Evolutionary conservation across 805 yeast species (phyloP), one percentile per base, ranked within the genome.

Genomic region (Jamesozyma lodderae): DNA sequence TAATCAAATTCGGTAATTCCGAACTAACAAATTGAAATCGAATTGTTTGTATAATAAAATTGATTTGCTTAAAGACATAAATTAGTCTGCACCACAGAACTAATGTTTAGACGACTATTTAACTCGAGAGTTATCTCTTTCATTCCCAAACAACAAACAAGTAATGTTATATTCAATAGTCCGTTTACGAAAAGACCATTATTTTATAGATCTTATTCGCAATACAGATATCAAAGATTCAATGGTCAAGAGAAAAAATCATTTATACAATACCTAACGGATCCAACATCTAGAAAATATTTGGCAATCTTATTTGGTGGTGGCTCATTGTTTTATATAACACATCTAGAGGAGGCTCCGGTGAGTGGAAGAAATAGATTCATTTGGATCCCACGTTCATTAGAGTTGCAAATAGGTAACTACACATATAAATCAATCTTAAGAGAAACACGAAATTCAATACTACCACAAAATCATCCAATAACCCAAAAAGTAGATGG

Each of bases 301-400:
- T 43, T 61, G 1, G 66, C 59, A 4, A 51, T 59, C 2, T 53
- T 59, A 2, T 49, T 60, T 5, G 70, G 63, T 15, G 58, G 59
- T 0, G 47, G 65, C 8, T 57, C 60, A 0, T 31, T 68, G 1
- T 56, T 65, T 35, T 72, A 68, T 55, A 63, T 68, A 21, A 67
- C 79, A 22, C 69, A 79, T 46, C 64, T 84, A 22, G 82, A 87
- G 45, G 73, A 73, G 46, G 95, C 95, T 0, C 96, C 96, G 1
- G 79, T 80, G 19, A 78, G 94, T 1, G 75, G 77, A 23, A 66
- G 97, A 35, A 63, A 52, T 22, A 66, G 96, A 45, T 73, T 86
- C 50, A 73, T 87, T 54, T 73, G 86, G 72, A 66, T 82, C 2
- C 81, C 86, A 4, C 69, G 70, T 35, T 72, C 77, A 66, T 45